phyloP scores from a whole-genome alignment of 805 yeast species.

The Metschnikowia amazonensis region DNA sequence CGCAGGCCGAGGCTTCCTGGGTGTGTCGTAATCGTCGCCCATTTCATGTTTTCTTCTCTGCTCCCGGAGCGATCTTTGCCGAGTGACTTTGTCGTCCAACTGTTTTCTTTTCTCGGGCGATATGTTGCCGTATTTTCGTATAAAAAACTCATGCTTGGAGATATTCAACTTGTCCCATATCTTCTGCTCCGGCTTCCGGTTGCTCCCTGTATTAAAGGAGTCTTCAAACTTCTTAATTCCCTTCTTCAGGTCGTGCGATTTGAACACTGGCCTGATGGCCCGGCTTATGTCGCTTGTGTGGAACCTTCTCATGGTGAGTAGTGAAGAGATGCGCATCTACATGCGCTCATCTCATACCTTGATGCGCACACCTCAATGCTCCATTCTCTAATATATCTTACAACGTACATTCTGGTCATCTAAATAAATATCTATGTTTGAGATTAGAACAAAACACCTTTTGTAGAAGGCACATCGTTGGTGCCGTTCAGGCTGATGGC shows the following conservation, averaged over 20 bases:
- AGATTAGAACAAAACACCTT: slow-evolving; percentile 76
- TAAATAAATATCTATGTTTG: neutral
- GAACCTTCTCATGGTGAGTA: slow-evolving; percentile 11
- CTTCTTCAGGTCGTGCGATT: slow-evolving; percentile 8
- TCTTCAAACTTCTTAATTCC: slow-evolving; percentile 32
- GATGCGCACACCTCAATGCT: neutral
- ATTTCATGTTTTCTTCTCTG: slow-evolving; percentile 22
- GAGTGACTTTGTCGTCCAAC: slow-evolving; percentile 29
- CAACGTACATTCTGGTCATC: neutral
- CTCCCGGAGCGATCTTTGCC: slow-evolving; percentile 28
- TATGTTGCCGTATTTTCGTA: slow-evolving; percentile 59
- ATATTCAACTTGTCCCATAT: slow-evolving; percentile 67
- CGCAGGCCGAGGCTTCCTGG: slow-evolving; percentile 10
- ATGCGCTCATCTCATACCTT: neutral
- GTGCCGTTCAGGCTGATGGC: slow-evolving; percentile 80
- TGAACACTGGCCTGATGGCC: slow-evolving; percentile 13
- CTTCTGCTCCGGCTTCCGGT: slow-evolving; percentile 32
- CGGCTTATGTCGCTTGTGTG: slow-evolving; percentile 9
- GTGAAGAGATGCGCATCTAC: slow-evolving; percentile 3
- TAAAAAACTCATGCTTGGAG: slow-evolving; percentile 60
- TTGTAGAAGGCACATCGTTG: slow-evolving; percentile 91
- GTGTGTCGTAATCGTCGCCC: slow-evolving; percentile 12
- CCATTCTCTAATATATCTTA: too few relatives aligned
- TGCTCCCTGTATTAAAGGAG: slow-evolving; percentile 36
- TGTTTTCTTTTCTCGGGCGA: slow-evolving; percentile 44